Evolutionary conservation across 192 early-diverging fungal genomes (phyloP).

Genomic region (Linnemannia hyalina): DNA sequence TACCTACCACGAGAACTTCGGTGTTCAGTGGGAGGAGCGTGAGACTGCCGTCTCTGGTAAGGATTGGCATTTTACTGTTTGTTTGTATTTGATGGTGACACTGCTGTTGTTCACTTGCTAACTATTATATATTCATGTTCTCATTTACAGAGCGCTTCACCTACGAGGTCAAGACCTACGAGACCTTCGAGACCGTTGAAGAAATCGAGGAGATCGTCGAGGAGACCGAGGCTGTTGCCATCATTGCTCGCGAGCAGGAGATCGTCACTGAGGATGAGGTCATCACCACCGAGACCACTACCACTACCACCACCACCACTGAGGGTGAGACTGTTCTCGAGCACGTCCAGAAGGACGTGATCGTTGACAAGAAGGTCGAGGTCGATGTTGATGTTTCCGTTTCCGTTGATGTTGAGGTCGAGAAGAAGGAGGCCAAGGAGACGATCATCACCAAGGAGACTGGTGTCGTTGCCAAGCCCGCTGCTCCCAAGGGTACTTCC

Average conservation of each 20-base stretch:
- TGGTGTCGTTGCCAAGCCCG: constrained; percentile 5
- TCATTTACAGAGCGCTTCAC: constrained; percentile 19
- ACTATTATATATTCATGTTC: background rate
- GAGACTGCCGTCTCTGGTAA: constrained; percentile 25
- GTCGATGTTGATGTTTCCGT: background rate
- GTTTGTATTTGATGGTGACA: too few relatives aligned
- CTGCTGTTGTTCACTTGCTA: too few relatives aligned
- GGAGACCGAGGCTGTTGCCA: constrained; percentile 23
- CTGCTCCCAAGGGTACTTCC: constrained; percentile 16
- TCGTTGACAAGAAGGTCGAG: background rate
- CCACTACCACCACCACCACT: background rate
- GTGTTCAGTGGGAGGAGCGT: constrained; percentile 28
- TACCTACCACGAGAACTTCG: constrained; percentile 27
- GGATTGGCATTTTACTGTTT: background rate
- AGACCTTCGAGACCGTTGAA: constrained; percentile 32
- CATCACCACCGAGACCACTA: too few relatives aligned
- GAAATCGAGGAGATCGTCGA: constrained; percentile 43
- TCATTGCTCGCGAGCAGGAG: background rate
- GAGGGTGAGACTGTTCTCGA: too few relatives aligned
- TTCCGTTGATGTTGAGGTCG: background rate
- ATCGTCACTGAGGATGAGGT: constrained; percentile 2
- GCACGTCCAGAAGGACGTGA: too few relatives aligned
- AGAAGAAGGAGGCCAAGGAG: background rate
- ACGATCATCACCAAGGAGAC: background rate
- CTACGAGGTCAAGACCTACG: constrained; percentile 37